A percentile compares a stretch with the other conserved stretches of the same genome.
Conservation (phyloP, 1,284 basidiomycete species). For the Mycena sp. region DNA sequence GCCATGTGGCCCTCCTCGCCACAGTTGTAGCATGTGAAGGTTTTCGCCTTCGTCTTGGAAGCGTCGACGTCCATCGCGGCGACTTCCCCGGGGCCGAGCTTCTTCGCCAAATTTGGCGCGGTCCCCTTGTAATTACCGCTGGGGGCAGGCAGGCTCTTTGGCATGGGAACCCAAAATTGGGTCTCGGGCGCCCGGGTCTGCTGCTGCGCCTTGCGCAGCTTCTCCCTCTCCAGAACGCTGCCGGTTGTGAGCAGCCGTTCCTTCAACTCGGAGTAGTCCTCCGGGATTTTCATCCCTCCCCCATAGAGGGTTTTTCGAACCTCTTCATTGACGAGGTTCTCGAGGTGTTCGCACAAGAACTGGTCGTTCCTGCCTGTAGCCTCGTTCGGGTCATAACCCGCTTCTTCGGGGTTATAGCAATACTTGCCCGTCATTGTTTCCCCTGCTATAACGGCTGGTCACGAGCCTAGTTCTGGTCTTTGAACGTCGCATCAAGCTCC, state of each 20-base stretch:
- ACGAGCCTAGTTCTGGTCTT: not conserved
- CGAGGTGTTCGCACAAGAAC: not conserved
- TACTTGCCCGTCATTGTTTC: not conserved
- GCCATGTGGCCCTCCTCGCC: too few relatives aligned
- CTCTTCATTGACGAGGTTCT: constrained; percentile 4
- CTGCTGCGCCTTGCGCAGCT: not conserved
- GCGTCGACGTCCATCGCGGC: too few relatives aligned
- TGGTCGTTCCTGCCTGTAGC: not conserved
- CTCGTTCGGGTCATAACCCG: not conserved
- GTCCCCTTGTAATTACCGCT: too few relatives aligned
- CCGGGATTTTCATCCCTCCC: not conserved
- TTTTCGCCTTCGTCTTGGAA: too few relatives aligned
- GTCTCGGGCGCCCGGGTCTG: not conserved
- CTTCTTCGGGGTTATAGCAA: not conserved
- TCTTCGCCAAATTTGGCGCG: too few relatives aligned
- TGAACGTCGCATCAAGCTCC: not conserved
- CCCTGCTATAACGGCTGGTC: too few relatives aligned
- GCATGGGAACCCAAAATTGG: not conserved
- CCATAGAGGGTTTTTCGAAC: not conserved
- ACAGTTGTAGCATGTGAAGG: too few relatives aligned
- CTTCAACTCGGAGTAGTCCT: not conserved
- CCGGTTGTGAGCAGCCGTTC: not conserved
- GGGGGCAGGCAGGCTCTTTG: not conserved
- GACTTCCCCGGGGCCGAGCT: too few relatives aligned
- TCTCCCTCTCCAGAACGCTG: not conserved